Evolutionary conservation across 2,329 filamentous ascomycete species (phyloP).

Genomic region (Talaromyces sp.): DNA sequence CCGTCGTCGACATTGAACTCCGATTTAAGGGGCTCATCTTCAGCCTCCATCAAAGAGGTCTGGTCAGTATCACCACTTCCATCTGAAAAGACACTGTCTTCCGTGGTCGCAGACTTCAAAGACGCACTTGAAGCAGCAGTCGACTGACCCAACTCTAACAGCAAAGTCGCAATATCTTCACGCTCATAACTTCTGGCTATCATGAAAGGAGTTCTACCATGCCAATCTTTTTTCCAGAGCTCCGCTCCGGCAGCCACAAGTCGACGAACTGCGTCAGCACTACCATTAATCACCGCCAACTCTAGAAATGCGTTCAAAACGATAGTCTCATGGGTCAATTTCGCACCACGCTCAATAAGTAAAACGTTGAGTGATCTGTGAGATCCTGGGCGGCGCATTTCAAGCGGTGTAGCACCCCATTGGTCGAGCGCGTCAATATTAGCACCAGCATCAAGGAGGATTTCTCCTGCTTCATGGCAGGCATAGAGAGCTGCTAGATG

Average conservation of each 20-base stretch:
- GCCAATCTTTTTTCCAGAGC: background rate
- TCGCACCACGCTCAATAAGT: conserved; percentile 1
- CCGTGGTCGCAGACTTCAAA: background rate
- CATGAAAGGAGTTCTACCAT: background rate
- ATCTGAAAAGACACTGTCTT: background rate
- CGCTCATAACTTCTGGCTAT: background rate
- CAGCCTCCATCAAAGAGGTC: background rate
- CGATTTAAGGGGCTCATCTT: background rate
- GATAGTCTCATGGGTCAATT: background rate
- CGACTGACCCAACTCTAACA: background rate
- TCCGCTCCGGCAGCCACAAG: background rate
- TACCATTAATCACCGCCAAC: background rate
- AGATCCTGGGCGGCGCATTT: background rate
- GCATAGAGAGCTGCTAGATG: background rate
- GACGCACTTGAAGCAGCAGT: background rate
- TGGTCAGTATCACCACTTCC: background rate
- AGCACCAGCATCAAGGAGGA: background rate
- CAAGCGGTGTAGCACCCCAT: background rate
- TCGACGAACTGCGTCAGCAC: background rate
- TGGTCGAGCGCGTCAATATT: background rate
- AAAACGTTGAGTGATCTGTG: background rate
- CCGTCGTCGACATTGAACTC: background rate
- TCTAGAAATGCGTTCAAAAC: background rate
- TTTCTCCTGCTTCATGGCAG: background rate
- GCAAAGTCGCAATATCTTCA: background rate